These are phyloP conservation scores for Melastoma malabathricum DNA, from an alignment of 345 rosid genomes.

Conservation along the genomic window DNA sequence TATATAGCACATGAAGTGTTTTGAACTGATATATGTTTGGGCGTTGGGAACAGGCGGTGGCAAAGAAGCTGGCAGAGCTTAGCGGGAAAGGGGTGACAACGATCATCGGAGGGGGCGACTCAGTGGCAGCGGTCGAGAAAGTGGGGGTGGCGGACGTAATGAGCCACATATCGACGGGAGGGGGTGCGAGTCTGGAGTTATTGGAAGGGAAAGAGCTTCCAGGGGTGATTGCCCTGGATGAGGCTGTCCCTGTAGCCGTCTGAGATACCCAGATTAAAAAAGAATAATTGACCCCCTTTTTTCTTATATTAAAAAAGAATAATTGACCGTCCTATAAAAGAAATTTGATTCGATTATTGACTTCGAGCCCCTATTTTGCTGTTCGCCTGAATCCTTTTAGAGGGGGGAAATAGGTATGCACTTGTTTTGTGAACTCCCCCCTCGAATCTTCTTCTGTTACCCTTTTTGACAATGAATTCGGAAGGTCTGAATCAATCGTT, in stretches of 20 bases:
- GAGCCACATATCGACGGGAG: conserved; percentile 97
- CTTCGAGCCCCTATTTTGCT: no score
- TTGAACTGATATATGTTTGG: not conserved
- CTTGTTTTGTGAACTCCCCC: no score
- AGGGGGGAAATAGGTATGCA: no score
- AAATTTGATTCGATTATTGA: no score
- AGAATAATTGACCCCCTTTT: no score
- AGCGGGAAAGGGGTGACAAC: conserved; percentile 78
- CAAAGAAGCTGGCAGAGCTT: conserved; percentile 87
- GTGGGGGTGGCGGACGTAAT: conserved; percentile 77
- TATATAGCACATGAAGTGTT: not conserved
- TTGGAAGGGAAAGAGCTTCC: conserved; percentile 85
- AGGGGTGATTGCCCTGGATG: conserved; percentile 80
- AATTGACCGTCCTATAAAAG: no score
- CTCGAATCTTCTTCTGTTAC: no score
- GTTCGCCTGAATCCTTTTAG: no score
- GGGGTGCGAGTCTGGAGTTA: conserved; percentile 92
- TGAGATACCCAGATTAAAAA: no score
- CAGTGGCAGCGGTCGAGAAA: conserved; percentile 92
- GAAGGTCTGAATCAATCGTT: no score
- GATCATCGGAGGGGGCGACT: conserved; percentile 92
- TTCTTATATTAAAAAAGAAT: no score
- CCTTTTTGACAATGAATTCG: no score
- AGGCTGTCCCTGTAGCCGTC: conserved; percentile 21
- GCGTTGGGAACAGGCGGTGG: conserved; percentile 41